These are phyloP conservation scores for Chenopodium quinoa DNA, from an alignment of 148 eudicot genomes.

Conservation along the genomic window DNA sequence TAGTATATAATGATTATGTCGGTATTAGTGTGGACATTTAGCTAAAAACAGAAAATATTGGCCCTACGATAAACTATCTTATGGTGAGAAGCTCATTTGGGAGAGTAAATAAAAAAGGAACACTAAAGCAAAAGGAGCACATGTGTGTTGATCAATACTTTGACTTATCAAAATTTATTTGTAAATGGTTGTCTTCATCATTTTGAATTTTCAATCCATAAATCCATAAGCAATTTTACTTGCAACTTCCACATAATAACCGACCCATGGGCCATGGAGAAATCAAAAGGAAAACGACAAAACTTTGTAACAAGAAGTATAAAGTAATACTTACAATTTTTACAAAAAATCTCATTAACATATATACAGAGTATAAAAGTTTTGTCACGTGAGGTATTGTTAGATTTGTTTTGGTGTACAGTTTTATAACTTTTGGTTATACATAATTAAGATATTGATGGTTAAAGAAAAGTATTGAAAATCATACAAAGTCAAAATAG, in stretches of 20 bases:
- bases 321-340: too few relatives aligned
- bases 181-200: constrained; percentile 1
- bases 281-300: neutral
- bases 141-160: neutral
- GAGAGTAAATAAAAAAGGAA: too few relatives aligned
- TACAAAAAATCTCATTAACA: too few relatives aligned
- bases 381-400: too few relatives aligned
- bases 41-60: neutral
- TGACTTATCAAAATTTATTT: neutral
- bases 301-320: neutral
- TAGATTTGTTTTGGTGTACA: too few relatives aligned
- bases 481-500: too few relatives aligned
- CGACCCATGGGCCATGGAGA: neutral
- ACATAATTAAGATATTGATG: too few relatives aligned
- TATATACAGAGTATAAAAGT: too few relatives aligned
- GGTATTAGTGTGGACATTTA: neutral
- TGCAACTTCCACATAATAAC: neutral
- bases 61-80: neutral
- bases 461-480: too few relatives aligned
- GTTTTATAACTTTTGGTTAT: too few relatives aligned
- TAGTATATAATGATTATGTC: too few relatives aligned
- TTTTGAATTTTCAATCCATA: neutral
- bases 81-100: neutral
- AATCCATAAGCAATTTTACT: neutral
- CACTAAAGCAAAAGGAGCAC: too few relatives aligned